Percentiles rank a stretch among this genome's conserved stretches.
Conservation (phyloP, 208 protist species). For the Leishmania braziliensis region DNA sequence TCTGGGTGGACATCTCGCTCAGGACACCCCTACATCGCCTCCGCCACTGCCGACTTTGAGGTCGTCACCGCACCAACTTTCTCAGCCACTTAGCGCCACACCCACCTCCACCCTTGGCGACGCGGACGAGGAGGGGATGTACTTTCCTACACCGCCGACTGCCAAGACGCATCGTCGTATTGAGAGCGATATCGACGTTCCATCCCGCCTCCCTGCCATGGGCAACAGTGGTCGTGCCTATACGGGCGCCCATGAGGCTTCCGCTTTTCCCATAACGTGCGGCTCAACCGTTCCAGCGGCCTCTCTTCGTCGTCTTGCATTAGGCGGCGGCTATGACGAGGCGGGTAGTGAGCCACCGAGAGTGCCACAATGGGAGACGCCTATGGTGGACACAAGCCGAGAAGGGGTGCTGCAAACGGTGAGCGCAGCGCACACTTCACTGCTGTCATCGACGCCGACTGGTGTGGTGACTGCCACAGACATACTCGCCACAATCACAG, state of each 20-base stretch:
- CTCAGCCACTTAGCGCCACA: constrained; percentile 11
- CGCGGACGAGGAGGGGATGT: constrained; percentile 15
- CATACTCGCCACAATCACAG: constrained; percentile 30
- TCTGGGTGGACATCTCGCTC: background rate
- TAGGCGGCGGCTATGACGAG: background rate
- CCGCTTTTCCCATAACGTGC: background rate
- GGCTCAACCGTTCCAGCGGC: background rate
- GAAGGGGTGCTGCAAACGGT: background rate
- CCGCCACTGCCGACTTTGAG: background rate
- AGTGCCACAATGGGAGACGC: background rate
- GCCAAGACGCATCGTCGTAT: background rate
- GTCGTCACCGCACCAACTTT: background rate
- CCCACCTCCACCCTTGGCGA: constrained; percentile 8
- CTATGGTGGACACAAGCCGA: background rate
- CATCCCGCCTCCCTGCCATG: background rate
- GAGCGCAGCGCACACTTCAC: background rate
- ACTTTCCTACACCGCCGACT: constrained; percentile 22
- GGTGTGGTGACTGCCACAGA: constrained; percentile 21
- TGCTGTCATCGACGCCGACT: too few species aligned
- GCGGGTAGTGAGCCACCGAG: background rate
- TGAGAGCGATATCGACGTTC: background rate
- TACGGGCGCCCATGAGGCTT: background rate
- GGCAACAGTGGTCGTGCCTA: background rate
- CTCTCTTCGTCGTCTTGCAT: background rate
- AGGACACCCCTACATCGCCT: background rate